Conservation (phyloP, 805 yeast genomes). For the Wickerhamomyces rabaulensis region DNA sequence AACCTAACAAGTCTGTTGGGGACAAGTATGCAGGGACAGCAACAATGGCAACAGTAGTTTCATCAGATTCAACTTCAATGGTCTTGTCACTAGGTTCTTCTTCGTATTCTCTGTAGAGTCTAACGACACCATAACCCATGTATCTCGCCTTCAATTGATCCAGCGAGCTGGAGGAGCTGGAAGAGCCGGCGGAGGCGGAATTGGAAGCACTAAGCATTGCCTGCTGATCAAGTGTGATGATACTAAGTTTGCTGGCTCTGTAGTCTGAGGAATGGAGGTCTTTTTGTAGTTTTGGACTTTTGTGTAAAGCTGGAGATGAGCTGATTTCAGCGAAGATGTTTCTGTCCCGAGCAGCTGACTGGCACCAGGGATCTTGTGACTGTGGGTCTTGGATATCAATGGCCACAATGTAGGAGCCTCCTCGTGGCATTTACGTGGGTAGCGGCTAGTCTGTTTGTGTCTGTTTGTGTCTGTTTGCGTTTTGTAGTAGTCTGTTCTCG, state of each 20-base stretch:
- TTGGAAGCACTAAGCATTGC: neutral
- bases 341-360: neutral
- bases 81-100: conserved; percentile 19
- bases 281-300: neutral
- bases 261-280: neutral
- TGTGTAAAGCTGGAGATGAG: neutral
- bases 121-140: conserved; percentile 70
- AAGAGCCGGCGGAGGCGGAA: neutral
- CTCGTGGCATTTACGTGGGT: neutral
- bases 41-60: conserved; percentile 69
- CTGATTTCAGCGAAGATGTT: neutral
- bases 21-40: conserved; percentile 87
- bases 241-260: neutral
- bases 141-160: conserved; percentile 41
- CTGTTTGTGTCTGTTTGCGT: neutral
- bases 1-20: conserved; percentile 77
- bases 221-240: neutral
- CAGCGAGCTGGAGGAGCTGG: neutral
- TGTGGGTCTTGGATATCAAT: neutral
- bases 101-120: conserved; percentile 53
- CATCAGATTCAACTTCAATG: conserved; percentile 40
- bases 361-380: neutral
- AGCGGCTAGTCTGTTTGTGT: too few species aligned
- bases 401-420: neutral
- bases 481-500: neutral